These are phyloP conservation scores for Termitomyces sp. DNA, from an alignment of 768 basidiomycete genomes.

Conservation along the genomic window DNA sequence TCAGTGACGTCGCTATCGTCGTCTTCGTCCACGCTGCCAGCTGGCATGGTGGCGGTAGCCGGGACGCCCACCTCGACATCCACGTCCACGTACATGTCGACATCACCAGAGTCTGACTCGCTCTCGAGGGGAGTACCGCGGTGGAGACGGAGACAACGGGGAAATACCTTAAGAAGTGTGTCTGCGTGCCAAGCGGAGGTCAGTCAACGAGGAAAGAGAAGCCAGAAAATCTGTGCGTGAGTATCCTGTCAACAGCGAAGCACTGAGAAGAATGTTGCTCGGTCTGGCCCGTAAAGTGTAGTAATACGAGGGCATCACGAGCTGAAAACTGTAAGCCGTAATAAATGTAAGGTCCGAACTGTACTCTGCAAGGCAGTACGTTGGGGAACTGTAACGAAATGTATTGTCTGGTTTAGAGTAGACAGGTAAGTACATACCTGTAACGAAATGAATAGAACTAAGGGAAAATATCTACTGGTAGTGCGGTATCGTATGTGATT, in stretches of 20 bases:
- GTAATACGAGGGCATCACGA: too few species aligned
- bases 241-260: neutral
- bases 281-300: neutral
- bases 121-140: neutral
- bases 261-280: neutral
- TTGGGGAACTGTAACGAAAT: too few species aligned
- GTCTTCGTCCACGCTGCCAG: constrained; percentile 18
- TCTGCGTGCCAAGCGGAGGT: too few species aligned
- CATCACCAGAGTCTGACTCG: neutral
- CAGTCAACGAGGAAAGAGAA: neutral
- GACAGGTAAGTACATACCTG: too few species aligned
- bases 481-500: too few species aligned
- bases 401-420: too few species aligned
- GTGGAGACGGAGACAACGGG: neutral
- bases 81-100: neutral
- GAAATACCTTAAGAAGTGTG: neutral
- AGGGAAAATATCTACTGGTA: too few species aligned
- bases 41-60: neutral
- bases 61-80: neutral
- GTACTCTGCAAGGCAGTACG: too few species aligned
- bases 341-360: too few species aligned
- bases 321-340: too few species aligned
- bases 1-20: constrained; percentile 26
- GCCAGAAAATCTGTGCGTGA: neutral
- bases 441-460: too few species aligned